Evolutionary conservation across 2,329 filamentous ascomycete species (phyloP).

Genomic region (Epichloe festucae): DNA sequence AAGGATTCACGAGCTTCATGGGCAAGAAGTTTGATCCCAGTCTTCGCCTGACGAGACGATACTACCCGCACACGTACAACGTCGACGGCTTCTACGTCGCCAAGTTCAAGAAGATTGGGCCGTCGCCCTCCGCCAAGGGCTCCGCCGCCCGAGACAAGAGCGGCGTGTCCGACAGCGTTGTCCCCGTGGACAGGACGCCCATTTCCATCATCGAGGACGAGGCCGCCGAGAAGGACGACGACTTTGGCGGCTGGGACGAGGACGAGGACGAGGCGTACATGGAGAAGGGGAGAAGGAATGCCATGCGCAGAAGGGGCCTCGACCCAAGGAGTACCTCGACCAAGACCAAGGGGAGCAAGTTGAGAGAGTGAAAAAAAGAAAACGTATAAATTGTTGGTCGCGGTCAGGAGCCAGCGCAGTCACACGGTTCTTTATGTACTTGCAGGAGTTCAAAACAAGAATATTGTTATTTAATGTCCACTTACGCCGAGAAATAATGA

Average conservation of each 20-base stretch:
- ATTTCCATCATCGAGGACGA: slow-evolving; percentile 39
- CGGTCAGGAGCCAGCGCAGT: neutral
- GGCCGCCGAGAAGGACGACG: slow-evolving; percentile 30
- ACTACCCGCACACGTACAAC: slow-evolving; percentile 86
- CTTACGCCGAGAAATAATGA: neutral
- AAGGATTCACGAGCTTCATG: slow-evolving; percentile 82
- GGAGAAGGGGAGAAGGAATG: slow-evolving; percentile 58
- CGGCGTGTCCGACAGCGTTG: slow-evolving; percentile 18
- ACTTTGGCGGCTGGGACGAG: slow-evolving; percentile 64
- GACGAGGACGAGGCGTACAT: slow-evolving; percentile 61
- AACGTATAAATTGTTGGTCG: too few species aligned
- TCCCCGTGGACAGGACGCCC: slow-evolving; percentile 55
- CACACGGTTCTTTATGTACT: neutral
- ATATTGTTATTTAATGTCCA: neutral
- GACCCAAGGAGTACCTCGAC: slow-evolving; percentile 47
- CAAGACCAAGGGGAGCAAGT: slow-evolving; percentile 13
- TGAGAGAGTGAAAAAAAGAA: too few species aligned
- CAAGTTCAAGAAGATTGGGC: slow-evolving; percentile 88
- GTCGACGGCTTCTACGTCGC: slow-evolving; percentile 98
- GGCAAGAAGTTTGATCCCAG: slow-evolving; percentile 83
- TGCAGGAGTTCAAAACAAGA: neutral
- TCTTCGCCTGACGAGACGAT: slow-evolving; percentile 70
- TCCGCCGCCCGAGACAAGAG: slow-evolving; percentile 20
- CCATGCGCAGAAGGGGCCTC: slow-evolving; percentile 60
- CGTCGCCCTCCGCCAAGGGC: slow-evolving; percentile 46